Base-by-base conservation (phyloP, 192 early-diverging fungal species). In the Backusella tuberculispora region DNA sequence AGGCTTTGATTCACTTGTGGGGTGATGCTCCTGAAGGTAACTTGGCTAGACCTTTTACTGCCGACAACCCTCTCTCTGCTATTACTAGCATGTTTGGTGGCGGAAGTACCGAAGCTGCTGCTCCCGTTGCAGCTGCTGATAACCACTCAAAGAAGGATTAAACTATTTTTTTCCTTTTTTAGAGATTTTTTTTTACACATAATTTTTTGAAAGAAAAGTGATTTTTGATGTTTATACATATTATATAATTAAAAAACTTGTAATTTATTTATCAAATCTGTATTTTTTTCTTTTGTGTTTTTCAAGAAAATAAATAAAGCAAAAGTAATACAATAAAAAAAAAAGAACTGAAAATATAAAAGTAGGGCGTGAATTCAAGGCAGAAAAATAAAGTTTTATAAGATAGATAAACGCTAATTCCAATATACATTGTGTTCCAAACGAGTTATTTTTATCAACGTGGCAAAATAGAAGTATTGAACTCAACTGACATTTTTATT, bases 11-110 rank as follows among this genome's bases (percentile, higher is more conserved):
- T 83, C 88, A 96, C 78, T 50, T 97, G 43, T 85, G 94, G 82
- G 90, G 91, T 47, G 87, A 93, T 83, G 84, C 88, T 48, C 90
- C 96, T 50, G 89, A 86, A 60, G 95, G 92, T 76, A 86, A 87
- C 24, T 86, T 98, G 44, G 85, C 85, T 73, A 89, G 97, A 73
- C 97, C 97, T n/a, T 98, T 94, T 88, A 87, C 90, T 79, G 90
- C 88, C 13, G 88, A 90, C 47, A 89, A 86, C 71, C 93, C 94
- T 74, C 92, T 97, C 76, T 92, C 82, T 67, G 81, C 81, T 38
- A 47, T 89, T 0, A 72, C 60, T 12, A 44, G 34, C 34, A 63
- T 63, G 43, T 63, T 80, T 19, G 86, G 86, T 43, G 78, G 71
- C 60, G 77, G 76, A 42, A 48, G 50, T 12, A 48, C 78, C 41